phyloP scores from a whole-genome alignment of 306 rosid genomes.

The Cucumis cinereus region DNA sequence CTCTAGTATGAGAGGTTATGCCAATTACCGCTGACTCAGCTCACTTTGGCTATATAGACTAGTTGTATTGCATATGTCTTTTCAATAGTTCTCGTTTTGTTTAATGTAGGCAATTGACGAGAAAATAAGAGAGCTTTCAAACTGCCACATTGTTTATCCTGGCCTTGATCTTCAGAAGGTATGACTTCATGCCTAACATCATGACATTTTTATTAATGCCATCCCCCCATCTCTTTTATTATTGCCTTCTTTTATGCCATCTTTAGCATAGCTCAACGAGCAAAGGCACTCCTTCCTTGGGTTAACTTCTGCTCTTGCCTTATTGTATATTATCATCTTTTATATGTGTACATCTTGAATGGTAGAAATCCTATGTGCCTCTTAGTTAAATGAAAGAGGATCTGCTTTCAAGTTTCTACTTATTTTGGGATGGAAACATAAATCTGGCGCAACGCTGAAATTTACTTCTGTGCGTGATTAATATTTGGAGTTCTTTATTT shows the following conservation, averaged over 20 bases:
- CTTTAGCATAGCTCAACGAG: neutral
- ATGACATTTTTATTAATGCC: neutral
- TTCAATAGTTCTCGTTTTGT: neutral
- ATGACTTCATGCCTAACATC: conserved; percentile 1
- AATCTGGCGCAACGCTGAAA: too few species aligned
- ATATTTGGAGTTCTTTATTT: too few species aligned
- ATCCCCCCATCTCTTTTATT: neutral
- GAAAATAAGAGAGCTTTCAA: conserved; percentile 88
- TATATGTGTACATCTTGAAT: neutral
- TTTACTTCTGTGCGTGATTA: too few species aligned
- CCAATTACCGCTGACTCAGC: too few species aligned
- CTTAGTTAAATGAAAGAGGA: too few species aligned
- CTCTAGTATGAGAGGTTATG: too few species aligned
- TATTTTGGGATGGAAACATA: too few species aligned
- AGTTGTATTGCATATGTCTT: too few species aligned
- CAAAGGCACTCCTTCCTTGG: neutral
- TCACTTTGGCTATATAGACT: too few species aligned
- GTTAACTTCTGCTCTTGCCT: neutral
- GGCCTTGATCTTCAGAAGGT: conserved; percentile 88
- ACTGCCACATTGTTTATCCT: conserved; percentile 79
- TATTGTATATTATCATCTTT: neutral
- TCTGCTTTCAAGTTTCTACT: too few species aligned
- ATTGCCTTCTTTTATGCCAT: neutral
- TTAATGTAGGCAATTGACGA: conserved; percentile 82
- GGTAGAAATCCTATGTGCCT: neutral